Percentiles rank a stretch among this genome's conserved stretches.
phyloP scores from a whole-genome alignment of 257 asterid species.

The Scutellaria minor region DNA sequence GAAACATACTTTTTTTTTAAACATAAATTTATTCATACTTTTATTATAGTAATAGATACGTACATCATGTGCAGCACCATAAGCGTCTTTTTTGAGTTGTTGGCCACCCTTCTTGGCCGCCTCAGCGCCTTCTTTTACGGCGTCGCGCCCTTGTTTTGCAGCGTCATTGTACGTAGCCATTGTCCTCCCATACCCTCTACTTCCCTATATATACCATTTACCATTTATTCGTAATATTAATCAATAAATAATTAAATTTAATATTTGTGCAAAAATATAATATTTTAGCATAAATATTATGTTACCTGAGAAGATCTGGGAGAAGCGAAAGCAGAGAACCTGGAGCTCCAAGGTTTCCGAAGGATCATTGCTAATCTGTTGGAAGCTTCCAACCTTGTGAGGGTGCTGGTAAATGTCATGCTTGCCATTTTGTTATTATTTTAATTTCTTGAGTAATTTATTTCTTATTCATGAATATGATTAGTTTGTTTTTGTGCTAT shows the following conservation, averaged over 20 bases:
- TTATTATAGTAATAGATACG: not conserved
- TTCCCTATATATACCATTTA: not conserved
- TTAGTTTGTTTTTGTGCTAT: not conserved
- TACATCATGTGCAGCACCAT: constrained; percentile 51
- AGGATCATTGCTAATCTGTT: constrained; percentile 19
- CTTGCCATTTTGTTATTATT: constrained; percentile 40
- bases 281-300: too few species aligned
- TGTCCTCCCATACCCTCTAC: constrained; percentile 35
- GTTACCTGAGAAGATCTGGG: constrained; percentile 47
- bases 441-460: not conserved
- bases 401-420: constrained; percentile 47
- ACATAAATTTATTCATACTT: too few species aligned
- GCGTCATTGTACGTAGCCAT: constrained; percentile 47
- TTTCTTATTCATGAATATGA: not conserved
- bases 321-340: constrained; percentile 35
- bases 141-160: constrained; percentile 46
- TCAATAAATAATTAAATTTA: too few species aligned
- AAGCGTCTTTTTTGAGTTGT: constrained; percentile 50
- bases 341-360: constrained; percentile 33
- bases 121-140: constrained; percentile 54
- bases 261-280: too few species aligned
- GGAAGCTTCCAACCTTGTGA: constrained; percentile 51
- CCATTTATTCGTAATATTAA: too few species aligned
- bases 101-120: constrained; percentile 60
- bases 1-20: too few species aligned